Evolutionary conservation across 164 flowering plant species (phyloP).

Genomic region (Stephania yunnanensis): DNA sequence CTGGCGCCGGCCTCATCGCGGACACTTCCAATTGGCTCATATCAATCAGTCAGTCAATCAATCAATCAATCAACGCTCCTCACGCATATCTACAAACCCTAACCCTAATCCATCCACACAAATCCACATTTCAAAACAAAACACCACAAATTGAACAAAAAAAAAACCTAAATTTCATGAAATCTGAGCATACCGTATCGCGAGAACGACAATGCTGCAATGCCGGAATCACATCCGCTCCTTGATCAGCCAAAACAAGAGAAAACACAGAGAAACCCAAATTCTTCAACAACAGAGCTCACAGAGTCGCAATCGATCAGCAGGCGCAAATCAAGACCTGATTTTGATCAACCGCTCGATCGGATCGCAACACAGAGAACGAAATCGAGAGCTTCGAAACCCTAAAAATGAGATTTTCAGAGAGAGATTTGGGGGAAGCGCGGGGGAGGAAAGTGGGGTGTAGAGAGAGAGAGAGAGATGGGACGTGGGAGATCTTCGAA

Average conservation of each 20-base stretch:
- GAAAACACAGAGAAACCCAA: background rate
- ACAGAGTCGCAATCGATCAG: background rate
- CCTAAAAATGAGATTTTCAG: background rate
- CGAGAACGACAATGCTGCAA: background rate
- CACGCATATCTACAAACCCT: conserved; percentile 28
- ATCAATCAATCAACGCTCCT: conserved; percentile 23
- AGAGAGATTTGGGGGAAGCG: conserved; percentile 3
- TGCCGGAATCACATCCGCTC: background rate
- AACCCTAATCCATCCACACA: conserved; percentile 23
- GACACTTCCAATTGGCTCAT: conserved; percentile 52
- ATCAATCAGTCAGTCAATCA: conserved; percentile 18
- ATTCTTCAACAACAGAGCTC: background rate
- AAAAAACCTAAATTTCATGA: background rate
- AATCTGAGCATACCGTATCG: background rate
- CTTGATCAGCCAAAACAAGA: background rate
- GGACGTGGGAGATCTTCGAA: background rate
- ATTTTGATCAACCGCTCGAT: background rate
- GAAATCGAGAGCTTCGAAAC: background rate
- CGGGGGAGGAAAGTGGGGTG: conserved; percentile 1
- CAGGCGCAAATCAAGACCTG: background rate
- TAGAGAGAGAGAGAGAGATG: background rate
- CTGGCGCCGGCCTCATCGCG: conserved; percentile 42
- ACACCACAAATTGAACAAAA: conserved; percentile 2
- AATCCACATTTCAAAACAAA: conserved; percentile 11
- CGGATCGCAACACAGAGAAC: background rate